Conservation (phyloP, 306 rosid genomes). For the Lupinus albus region DNA sequence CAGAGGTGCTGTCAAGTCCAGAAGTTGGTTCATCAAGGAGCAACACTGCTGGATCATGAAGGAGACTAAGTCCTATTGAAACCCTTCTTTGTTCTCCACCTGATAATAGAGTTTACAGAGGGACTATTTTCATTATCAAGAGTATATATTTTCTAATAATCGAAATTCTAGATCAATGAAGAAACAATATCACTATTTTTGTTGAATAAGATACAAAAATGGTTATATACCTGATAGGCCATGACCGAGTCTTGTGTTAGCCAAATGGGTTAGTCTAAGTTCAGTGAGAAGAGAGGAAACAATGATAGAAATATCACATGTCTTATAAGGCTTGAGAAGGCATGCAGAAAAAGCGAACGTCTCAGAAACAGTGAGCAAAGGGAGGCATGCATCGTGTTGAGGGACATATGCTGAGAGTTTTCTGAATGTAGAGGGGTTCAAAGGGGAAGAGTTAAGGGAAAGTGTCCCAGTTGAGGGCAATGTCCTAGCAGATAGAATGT, state of each 20-base stretch:
- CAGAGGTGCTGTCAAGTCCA: conserved; percentile 80
- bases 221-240: conserved; percentile 66
- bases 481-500: conserved; percentile 79
- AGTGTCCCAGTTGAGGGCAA: conserved; percentile 66
- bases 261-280: conserved; percentile 62
- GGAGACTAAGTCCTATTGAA: conserved; percentile 80
- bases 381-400: conserved; percentile 83
- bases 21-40: conserved; percentile 97
- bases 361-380: conserved; percentile 77
- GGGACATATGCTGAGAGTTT: conserved; percentile 93
- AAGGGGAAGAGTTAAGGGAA: conserved; percentile 70
- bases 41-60: conserved; percentile 79
- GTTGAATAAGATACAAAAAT: no score
- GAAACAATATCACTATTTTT: no score
- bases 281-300: conserved; percentile 65
- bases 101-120: no score
- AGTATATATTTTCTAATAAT: no score
- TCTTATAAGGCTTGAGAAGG: conserved; percentile 60
- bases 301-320: conserved; percentile 40
- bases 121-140: no score
- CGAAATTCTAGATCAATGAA: no score
- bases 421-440: conserved; percentile 69
- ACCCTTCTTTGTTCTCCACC: conserved; percentile 82
- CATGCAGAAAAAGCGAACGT: conserved; percentile 77
- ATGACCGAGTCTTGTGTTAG: conserved; percentile 62